These are phyloP conservation scores for Cladophialophora yegresii DNA, from an alignment of 2,329 filamentous ascomycete species.

Conservation along the genomic window DNA sequence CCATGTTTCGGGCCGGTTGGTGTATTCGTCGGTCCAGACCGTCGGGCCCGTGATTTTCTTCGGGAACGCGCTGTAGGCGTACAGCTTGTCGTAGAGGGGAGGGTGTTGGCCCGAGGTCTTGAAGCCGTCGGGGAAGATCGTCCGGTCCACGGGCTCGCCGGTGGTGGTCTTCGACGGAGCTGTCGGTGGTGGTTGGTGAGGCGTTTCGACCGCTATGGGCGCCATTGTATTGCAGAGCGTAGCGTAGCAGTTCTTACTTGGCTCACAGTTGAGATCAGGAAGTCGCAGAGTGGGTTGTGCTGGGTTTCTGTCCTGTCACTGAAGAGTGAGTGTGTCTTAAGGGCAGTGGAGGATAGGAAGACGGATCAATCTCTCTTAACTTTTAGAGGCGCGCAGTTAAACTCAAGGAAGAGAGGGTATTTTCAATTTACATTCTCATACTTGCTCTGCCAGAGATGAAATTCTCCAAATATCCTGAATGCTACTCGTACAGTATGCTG, in stretches of 20 bases:
- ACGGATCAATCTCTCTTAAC: too few species aligned
- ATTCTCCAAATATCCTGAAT: not conserved
- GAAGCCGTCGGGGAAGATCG: conserved; percentile 63
- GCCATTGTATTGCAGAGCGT: too few species aligned
- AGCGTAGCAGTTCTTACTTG: too few species aligned
- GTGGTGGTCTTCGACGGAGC: not conserved
- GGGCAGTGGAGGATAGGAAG: too few species aligned
- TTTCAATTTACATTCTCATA: not conserved
- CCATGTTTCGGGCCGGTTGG: conserved; percentile 67
- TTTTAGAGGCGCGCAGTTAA: too few species aligned
- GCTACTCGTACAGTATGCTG: not conserved
- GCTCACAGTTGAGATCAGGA: too few species aligned
- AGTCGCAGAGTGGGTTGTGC: not conserved
- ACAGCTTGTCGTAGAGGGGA: conserved; percentile 66
- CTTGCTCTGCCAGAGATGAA: not conserved
- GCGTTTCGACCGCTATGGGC: conserved; percentile 23
- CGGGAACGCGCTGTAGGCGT: conserved; percentile 70
- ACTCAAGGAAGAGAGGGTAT: not conserved
- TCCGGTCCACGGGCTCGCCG: conserved; percentile 26
- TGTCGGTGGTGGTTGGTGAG: conserved; percentile 6
- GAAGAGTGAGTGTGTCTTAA: too few species aligned
- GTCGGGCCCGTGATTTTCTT: conserved; percentile 70
- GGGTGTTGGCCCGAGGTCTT: conserved; percentile 72
- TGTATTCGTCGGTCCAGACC: conserved; percentile 71
- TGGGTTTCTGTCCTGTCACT: too few species aligned